Evolutionary conservation across 352 stramenopile species (phyloP), one percentile per base, ranked within the genome.

Genomic region (Phytophthora hybrid): DNA sequence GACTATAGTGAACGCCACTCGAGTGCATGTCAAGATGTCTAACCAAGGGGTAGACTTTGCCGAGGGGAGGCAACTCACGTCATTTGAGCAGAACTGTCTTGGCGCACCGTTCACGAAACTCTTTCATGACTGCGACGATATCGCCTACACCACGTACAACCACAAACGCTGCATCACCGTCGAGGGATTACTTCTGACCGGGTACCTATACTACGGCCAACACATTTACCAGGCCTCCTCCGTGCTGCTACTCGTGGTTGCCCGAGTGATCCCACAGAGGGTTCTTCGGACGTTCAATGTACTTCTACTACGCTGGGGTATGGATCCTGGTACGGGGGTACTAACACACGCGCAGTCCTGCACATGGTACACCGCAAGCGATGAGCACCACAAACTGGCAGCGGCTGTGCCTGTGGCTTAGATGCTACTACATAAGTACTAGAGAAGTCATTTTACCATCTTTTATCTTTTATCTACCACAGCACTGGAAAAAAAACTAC

Each of bases 201-300:
- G 49, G 10, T 55, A 55, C 21, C 1, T 55, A 7, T 55, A 55
- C 19, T 55, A 55, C 16, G 49, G 49, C 1, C 10, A 55, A 7
- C 49, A 55, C 19, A 29, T 55, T 55, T 55, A 55, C 49, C 49
- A 32, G 9, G 21, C 7, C 13, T 31, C 49, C 3, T 55, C 19
- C 4, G 49, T 55, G 19, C 9, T 31, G 19, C 7, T 19, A 55
- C 49, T 63, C 4, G 10, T 74, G 6, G 4, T 62, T 5, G 39
- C 59, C 5, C 53, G 67, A 18, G 18, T 70, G n/a, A 1, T 74
- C 21, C 60, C 67, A 5, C 44, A 18, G 7, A 60, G 26, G 29
- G 19, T 74, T 1, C 14, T 70, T 13, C 55, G 60, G 16, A 60
- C 60, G 16, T 74, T 70, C 46, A 74, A 74, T 39, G 54, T 70